phyloP scores from a whole-genome alignment of 2,329 filamentous ascomycete species.

The Salinomyces thailandicus region DNA sequence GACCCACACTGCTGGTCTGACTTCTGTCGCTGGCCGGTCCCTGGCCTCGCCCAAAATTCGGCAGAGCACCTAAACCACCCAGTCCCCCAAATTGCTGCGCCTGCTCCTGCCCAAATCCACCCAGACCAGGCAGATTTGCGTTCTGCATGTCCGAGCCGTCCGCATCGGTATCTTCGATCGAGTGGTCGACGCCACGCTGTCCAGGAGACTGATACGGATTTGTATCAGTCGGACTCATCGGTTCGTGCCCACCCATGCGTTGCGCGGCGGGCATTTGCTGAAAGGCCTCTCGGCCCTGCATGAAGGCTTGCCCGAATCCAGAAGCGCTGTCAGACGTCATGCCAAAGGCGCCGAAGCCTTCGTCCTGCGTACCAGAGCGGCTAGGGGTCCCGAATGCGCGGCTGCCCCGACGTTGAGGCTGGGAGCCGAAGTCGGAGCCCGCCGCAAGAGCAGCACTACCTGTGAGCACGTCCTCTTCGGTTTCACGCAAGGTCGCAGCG shows the following conservation, averaged over 20 bases:
- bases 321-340: slow-evolving; percentile 43
- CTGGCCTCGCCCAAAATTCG: slow-evolving; percentile 26
- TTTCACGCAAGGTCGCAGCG: slow-evolving; percentile 42
- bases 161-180: slow-evolving; percentile 35
- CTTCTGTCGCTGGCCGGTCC: slow-evolving; percentile 74
- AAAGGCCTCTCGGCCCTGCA: slow-evolving; percentile 43
- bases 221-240: slow-evolving; percentile 83
- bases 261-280: slow-evolving; percentile 42
- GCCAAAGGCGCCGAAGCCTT: slow-evolving; percentile 51
- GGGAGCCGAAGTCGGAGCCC: slow-evolving; percentile 48
- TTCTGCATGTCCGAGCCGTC: slow-evolving; percentile 22
- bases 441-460: slow-evolving; percentile 66
- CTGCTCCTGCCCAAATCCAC: slow-evolving; percentile 18
- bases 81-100: slow-evolving; percentile 21
- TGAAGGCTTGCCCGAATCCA: slow-evolving; percentile 18
- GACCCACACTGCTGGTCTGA: slow-evolving; percentile 79
- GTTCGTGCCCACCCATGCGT: slow-evolving; percentile 44
- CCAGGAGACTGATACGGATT: slow-evolving; percentile 93
- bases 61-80: slow-evolving; percentile 22
- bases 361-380: slow-evolving; percentile 44
- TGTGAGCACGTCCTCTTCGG: slow-evolving; percentile 55
- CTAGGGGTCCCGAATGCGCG: slow-evolving; percentile 33
- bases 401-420: slow-evolving; percentile 28
- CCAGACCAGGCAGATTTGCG: slow-evolving; percentile 21
- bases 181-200: slow-evolving; percentile 54